Evolutionary conservation across 768 basidiomycete species (phyloP).

Genomic region (Cystobasidium onofrii): DNA sequence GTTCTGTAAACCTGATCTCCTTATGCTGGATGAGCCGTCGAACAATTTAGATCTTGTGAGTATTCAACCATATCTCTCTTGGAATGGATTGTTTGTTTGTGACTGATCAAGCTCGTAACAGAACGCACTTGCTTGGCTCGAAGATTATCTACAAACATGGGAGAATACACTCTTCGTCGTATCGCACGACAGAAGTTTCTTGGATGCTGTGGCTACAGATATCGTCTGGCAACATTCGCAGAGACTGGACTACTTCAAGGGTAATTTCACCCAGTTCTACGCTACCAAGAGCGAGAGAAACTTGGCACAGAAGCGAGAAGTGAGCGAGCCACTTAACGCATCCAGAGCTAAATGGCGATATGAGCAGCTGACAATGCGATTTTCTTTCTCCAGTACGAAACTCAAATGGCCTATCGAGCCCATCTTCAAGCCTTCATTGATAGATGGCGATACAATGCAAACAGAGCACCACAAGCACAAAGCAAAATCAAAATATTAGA

Average conservation of each 20-base stretch:
- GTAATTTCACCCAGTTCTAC: slow-evolving; percentile 99
- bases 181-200: slow-evolving; percentile 94
- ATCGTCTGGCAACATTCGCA: slow-evolving; percentile 67
- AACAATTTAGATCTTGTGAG: slow-evolving; percentile 79
- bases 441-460: slow-evolving; percentile 63
- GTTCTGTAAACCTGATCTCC: slow-evolving; percentile 69
- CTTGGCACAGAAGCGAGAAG: slow-evolving; percentile 65
- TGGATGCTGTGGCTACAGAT: slow-evolving; percentile 94
- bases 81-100: not conserved
- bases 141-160: slow-evolving; percentile 43
- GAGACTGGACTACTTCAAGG: slow-evolving; percentile 94
- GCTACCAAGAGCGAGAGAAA: slow-evolving; percentile 95
- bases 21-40: slow-evolving; percentile 60
- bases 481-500: slow-evolving; percentile 64
- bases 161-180: slow-evolving; percentile 48
- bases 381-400: slow-evolving; percentile 57
- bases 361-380: not conserved
- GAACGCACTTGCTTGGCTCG: slow-evolving; percentile 32
- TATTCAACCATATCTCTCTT: no score
- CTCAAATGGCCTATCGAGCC: slow-evolving; percentile 88
- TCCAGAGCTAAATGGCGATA: no score
- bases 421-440: slow-evolving; percentile 98
- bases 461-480: slow-evolving; percentile 70
- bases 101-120: not conserved
- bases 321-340: not conserved